Evolutionary conservation across 148 eudicot genomes (phyloP).

Genomic region (Silene latifolia): DNA sequence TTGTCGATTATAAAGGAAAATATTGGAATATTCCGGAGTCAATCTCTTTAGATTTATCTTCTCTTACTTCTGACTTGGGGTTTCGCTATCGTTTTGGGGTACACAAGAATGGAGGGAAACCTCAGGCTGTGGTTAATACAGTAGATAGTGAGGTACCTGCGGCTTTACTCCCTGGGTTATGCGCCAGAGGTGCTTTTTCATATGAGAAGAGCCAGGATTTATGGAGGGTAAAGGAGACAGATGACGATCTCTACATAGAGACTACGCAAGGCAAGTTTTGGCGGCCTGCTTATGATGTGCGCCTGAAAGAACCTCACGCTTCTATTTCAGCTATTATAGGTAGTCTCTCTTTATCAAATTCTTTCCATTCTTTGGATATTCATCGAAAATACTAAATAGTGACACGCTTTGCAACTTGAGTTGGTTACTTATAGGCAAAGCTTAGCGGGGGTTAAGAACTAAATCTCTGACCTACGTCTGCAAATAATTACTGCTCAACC

Average conservation of each 20-base stretch:
- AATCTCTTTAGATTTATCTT: constrained; percentile 62
- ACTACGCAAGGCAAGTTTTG: constrained; percentile 38
- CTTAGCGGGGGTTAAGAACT: no score
- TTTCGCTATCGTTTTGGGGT: constrained; percentile 70
- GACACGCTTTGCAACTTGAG: not conserved
- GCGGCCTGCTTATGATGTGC: constrained; percentile 66
- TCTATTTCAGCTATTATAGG: constrained; percentile 70
- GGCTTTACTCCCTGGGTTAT: constrained; percentile 64
- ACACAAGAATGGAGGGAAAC: constrained; percentile 64
- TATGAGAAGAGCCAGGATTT: constrained; percentile 68
- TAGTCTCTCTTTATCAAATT: constrained; percentile 22
- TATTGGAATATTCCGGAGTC: constrained; percentile 91
- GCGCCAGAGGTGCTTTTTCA: constrained; percentile 77
- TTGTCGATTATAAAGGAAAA: constrained; percentile 61
- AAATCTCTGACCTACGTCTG: no score
- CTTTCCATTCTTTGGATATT: not conserved
- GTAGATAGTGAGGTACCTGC: constrained; percentile 43
- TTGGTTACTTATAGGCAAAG: no score
- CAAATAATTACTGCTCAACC: no score
- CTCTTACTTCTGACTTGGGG: constrained; percentile 66
- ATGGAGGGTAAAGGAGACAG: constrained; percentile 71
- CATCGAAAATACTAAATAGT: not conserved
- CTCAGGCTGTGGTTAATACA: constrained; percentile 42
- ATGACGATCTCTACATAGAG: constrained; percentile 45
- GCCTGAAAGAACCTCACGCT: constrained; percentile 79